Evolutionary conservation across 1,284 basidiomycete species (phyloP).

Genomic region (Microbotryum lychnidis-dioicae): DNA sequence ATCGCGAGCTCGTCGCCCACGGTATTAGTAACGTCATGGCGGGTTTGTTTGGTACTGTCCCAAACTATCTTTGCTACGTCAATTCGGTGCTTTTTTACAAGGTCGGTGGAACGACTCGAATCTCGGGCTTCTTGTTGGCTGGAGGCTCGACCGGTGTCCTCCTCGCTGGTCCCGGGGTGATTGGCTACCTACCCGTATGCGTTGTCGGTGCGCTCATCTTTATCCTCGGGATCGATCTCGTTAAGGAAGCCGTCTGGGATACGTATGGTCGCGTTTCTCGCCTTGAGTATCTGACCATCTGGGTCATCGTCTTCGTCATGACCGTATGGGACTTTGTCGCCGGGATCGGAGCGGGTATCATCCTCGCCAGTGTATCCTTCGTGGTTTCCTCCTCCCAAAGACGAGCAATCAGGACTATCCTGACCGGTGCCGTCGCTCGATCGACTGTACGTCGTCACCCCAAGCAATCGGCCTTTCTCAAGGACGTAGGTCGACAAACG

Average conservation of each 20-base stretch:
- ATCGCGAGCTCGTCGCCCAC: constrained; percentile 86
- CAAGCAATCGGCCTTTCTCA: constrained; percentile 74
- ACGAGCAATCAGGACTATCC: constrained; percentile 62
- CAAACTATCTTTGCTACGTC: constrained; percentile 52
- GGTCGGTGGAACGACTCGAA: constrained; percentile 76
- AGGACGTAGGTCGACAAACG: constrained; percentile 84
- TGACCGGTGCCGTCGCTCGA: constrained; percentile 47
- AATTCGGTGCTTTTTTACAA: constrained; percentile 92
- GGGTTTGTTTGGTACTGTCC: constrained; percentile 68
- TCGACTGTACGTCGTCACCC: constrained; percentile 82
- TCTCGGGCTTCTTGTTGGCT: constrained; percentile 80
- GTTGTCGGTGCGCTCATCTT: constrained; percentile 75
- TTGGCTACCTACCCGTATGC: constrained; percentile 63
- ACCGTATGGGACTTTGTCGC: constrained; percentile 87
- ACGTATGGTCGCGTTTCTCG: constrained; percentile 66
- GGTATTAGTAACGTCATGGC: constrained; percentile 83
- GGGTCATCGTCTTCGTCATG: constrained; percentile 65
- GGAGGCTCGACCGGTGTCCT: constrained; percentile 64
- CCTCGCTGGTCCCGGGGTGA: constrained; percentile 72
- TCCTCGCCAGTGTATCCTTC: constrained; percentile 71
- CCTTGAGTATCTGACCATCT: constrained; percentile 51
- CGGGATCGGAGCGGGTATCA: constrained; percentile 77
- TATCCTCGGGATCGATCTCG: constrained; percentile 86
- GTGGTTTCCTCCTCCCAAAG: constrained; percentile 85
- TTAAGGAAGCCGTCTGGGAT: constrained; percentile 94